A percentile compares a stretch with the other conserved stretches of the same genome.
phyloP scores from a whole-genome alignment of 352 stramenopile species.

The Pythium pyrilobum region DNA sequence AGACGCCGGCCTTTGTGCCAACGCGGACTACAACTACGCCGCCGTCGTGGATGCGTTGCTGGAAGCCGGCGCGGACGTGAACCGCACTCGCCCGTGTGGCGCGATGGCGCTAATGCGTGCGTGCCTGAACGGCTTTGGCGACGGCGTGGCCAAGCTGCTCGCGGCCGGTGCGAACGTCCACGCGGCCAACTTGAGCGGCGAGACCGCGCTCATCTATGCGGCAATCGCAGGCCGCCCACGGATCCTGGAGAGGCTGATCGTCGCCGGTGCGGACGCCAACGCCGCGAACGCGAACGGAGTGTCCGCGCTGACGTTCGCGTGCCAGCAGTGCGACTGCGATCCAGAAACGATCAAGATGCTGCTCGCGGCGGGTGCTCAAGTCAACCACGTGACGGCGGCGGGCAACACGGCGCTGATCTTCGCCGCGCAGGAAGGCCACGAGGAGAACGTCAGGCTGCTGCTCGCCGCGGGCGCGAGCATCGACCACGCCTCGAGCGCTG shows the following conservation, averaged over 20 bases:
- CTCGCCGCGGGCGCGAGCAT: neutral
- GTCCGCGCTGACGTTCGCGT: neutral
- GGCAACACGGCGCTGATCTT: neutral
- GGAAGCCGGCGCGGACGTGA: no score
- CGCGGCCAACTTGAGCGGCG: neutral
- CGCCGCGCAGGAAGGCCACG: neutral
- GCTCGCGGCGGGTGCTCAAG: neutral
- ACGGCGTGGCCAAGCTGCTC: neutral
- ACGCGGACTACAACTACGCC: no score
- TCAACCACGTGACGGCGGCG: neutral
- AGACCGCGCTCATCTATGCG: neutral
- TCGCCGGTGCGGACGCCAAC: neutral
- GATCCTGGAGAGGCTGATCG: neutral
- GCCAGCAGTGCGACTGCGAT: no score
- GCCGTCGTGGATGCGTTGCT: neutral
- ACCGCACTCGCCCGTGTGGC: no score
- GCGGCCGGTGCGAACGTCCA: neutral
- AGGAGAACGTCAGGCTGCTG: neutral
- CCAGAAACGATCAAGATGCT: no score
- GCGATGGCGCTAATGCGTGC: no score
- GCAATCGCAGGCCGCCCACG: neutral
- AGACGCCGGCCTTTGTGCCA: no score
- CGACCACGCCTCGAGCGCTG: neutral
- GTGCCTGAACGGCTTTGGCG: no score
- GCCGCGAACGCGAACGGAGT: neutral